Percentiles rank a stretch among this genome's conserved stretches.
Evolutionary conservation across 2,329 filamentous ascomycete genomes (phyloP).

Genomic region (Claviceps africana): DNA sequence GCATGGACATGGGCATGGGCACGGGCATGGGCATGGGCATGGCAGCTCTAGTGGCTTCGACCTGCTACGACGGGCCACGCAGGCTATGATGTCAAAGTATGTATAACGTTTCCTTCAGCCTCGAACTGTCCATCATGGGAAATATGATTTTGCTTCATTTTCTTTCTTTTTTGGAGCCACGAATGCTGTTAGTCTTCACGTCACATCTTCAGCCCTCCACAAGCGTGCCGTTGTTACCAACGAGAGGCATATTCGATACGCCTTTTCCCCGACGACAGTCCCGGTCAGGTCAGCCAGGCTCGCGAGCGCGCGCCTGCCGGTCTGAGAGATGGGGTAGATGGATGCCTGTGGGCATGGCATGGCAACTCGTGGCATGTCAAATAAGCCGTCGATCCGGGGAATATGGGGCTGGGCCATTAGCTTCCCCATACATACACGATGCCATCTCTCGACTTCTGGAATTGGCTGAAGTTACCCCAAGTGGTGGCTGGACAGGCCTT

Average conservation of each 20-base stretch:
- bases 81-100: slow-evolving; percentile 50
- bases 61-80: slow-evolving; percentile 45
- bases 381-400: not conserved
- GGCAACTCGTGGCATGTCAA: not conserved
- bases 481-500: not conserved
- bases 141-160: not conserved
- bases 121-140: not conserved
- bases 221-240: not conserved
- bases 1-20: not conserved
- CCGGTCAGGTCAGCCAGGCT: not conserved
- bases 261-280: not conserved
- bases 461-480: not conserved
- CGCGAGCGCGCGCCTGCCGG: not conserved
- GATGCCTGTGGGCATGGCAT: not conserved
- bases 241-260: not conserved
- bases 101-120: slow-evolving; percentile 15
- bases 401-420: not conserved
- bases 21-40: slow-evolving; percentile 3
- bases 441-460: slow-evolving; percentile 2
- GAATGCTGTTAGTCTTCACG: not conserved
- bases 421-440: not conserved
- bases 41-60: slow-evolving; percentile 35
- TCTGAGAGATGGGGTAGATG: not conserved
- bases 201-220: not conserved
- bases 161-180: not conserved